Base-by-base conservation (phyloP, 768 basidiomycete genomes). In the Botryobasidium botryosum region DNA sequence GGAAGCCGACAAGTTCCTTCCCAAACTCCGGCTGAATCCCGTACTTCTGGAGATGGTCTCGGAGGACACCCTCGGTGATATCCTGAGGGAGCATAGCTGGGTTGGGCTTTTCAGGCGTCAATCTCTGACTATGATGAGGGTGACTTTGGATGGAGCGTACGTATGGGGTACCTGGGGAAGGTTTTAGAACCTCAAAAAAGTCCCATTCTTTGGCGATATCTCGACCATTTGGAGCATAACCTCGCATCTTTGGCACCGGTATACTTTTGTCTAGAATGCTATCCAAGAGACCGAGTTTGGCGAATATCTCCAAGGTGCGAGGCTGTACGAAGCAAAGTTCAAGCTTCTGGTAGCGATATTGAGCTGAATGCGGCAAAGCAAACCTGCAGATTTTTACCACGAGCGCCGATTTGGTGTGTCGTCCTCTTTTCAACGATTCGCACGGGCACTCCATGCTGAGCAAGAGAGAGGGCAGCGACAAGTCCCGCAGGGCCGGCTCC, bases 341-440 rank as follows among this genome's bases (percentile, higher is more conserved):
- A 17, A 33, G 31, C 8, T 8, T 8, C 10, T 8, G 10, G 31
- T 17, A 17, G 31, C 17, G 17, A 33, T 8, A 8, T 8, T 17
- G 20, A 25, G 6, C 26, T 17, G 17, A 20, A 17, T 25, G 44
- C 21, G 17, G 26, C 15, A 33, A n/a, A 1, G 23, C 58, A 28
- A 32, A 65, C 67, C 61, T 63, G 64, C 21, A 70, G 50, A 2
- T 58, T 65, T 3, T 56, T 56, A 3, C 61, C 62, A 2, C 68
- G 62, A 46, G 66, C 62, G 2, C 64, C 65, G 12, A 62, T 50
- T 12, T 55, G 60, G 8, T 62, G 59, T 0, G 57, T 40, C 0
- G 58, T 8, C 10, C 31, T 33, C 31, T 33, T 33, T 8, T 33
- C 31, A 17, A 33, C 17, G 17, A 33, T 17, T 17, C 31, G 31